Evolutionary conservation across 2,329 filamentous ascomycete genomes (phyloP), one percentile per base, ranked within the genome.

Genomic region (Hypocrella siamensis): DNA sequence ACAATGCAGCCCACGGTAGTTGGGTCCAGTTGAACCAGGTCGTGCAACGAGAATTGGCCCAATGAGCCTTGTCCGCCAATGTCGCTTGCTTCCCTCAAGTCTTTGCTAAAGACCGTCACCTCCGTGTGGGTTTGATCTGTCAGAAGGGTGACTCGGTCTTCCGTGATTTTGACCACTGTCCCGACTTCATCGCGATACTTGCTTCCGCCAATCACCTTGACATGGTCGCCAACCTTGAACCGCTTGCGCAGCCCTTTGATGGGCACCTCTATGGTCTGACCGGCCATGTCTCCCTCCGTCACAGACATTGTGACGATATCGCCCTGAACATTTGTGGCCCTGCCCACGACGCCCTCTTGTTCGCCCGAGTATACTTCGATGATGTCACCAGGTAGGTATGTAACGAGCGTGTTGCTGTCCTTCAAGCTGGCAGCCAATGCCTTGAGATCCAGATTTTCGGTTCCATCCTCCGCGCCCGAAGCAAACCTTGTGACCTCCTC

Each of bases 401-500:
- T 79, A 21, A 86, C 79, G 38, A 80, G 79, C 7, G 76, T 74
- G 37, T 80, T 81, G 42, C 75, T 80, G 36, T 83, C 81, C 50
- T 93, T 93, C 33, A 96, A 63, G 42, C 84, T 93, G 30, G 85
- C 81, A 7, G 88, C 85, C 32, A 98, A 66, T 2, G 88, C 85
- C 46, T 86, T 80, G 27, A 98, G 68, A 57, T 98, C 90, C 22
- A 98, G 68, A 41, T 92, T 93, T 45, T 93, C 85, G 0, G 84
- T 86, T 14, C 90, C 90, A 50, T 96, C 90, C 41, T 93, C 86
- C 14, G 76, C 78, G 8, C 82, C 81, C 18, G 81, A 78, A 12
- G 86, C 81, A 51, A 98, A 96, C 47, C 77, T 80, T n/a, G 86
- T 93, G 29, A 96, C 83, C 53, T 98, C 90, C 49, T 96, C 90